Evolutionary conservation across 2,329 filamentous ascomycete genomes (phyloP), one percentile per base, ranked within the genome.

Genomic region (Hypoxylon sp.): DNA sequence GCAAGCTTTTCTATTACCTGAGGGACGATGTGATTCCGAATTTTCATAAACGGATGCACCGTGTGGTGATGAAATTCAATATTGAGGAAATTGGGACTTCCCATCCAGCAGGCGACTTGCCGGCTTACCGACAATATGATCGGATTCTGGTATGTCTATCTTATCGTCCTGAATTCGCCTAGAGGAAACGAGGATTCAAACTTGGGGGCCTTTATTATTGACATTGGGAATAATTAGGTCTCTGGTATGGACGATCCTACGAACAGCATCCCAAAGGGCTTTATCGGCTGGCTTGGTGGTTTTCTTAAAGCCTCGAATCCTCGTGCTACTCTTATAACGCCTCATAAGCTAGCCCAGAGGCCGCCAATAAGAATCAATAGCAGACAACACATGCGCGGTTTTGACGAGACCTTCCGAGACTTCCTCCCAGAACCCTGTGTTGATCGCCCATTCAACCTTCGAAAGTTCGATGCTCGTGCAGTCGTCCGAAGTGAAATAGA

Each of bases 1-100:
- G 48, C 2, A 52, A 52, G 48, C 48, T 52, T 10, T 52, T n/a
- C 48, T 35, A 35, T 29, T 52, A 52, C 17, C 29, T 52, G n/a
- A 19, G n/a, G 17, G 47, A 51, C 47, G 29, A 48, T 6, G 13
- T 52, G 5, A 52, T 52, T 14, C 5, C 29, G 14, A 52, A 5
- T 19, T 52, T 52, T 14, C 29, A 35, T 14, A 35, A 19, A 17
- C 14, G 17, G 17, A 35, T 52, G 5, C 29, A 19, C 6, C 29
- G n/a, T n/a, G 29, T 52, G 5, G 8, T 14, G 5, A 52, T 52
- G 19, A 4, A 19, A 35, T 52, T 52, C 17, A 13, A 19, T 1
- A 35, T 52, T 17, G 31, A 33, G 17, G 14, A 33, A 19, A 35
- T 35, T 9, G n/a, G 10, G 17, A 24, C n/a, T 31, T 22, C 9